Base-by-base conservation (phyloP, 148 eudicot species). In the Camellia lanceoleosa region DNA sequence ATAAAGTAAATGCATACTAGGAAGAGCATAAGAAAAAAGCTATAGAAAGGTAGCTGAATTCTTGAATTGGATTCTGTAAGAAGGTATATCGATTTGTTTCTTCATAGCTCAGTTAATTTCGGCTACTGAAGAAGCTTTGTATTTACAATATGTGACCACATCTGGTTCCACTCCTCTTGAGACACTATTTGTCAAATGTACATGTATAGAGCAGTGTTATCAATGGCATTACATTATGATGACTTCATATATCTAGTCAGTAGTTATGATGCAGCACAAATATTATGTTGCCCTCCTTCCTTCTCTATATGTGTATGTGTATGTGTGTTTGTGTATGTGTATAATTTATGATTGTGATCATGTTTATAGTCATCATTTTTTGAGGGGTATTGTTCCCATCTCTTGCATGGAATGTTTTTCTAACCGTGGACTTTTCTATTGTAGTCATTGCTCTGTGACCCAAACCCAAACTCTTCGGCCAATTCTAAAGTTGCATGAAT, bases 401-500 rank as follows among this genome's bases (percentile, higher is more conserved):
- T 59, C 16, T 16, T 59, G 62, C 62, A n/a, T 59, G 18, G 16
- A 59, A 59, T 14, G 4, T 14, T 14, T 56, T 56, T 7, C 7
- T 14, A 59, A 14, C 19, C n/a, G n/a, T 0, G 19, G 5, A 61
- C 43, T 72, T 19, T 72, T 38, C 19, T 15, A 14, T 55, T 80
- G 79, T 85, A 90, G 90, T 90, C 92, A 12, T 77, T 90, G 80
- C 88, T 88, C 3, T 86, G 92, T 76, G 90, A 90, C 66, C 90
- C 90, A 0, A 88, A 90, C 81, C 92, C 92, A 59, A 90, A 90
- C 85, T 90, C 92, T 6, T 88, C 89, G 70, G 92, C 92, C 82
- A 90, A 88, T 75, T 90, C 92, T 75, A 89, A 90, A 83, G 90
- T 90, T 72, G 92, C 90, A 60, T 78, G 92, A 55, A 80, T 90